Base-by-base conservation (phyloP, 148 eudicot species). In the Polygonum maritimum region DNA sequence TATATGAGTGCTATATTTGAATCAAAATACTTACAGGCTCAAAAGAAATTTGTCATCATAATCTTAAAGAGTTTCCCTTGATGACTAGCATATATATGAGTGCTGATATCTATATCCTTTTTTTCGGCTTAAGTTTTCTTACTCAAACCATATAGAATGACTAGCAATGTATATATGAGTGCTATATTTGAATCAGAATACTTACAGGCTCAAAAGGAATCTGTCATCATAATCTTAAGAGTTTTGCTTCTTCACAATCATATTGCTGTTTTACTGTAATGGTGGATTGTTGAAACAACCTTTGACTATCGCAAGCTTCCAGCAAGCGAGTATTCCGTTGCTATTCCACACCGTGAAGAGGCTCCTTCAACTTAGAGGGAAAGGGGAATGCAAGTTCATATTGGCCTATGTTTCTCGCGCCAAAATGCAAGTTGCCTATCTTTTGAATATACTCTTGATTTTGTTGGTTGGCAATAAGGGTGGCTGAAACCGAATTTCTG, bases 21-120 rank as follows among this genome's bases (percentile, higher is more conserved):
- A 16, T 52, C 13, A 3, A 14, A 22, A 2, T 58, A 58, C 33
- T 58, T 36, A 21, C 58, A 52, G 26, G 58, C 67, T 22, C 36
- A 21, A 58, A 21, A 36, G 36, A 58, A 58, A n/a, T n/a, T 31
- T 58, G 10, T 58, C 35, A 9, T 58, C 35, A 55, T 80, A 51
- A n/a, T n/a, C n/a, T n/a, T n/a, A n/a, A 26, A 26, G 55, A 35
- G 5, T 65, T 26, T 19, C n/a, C n/a, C n/a, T n/a, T n/a, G n/a
- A n/a, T n/a, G n/a, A n/a, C n/a, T n/a, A n/a, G n/a, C n/a, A n/a
- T n/a, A n/a, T n/a, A n/a, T n/a, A n/a, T n/a, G n/a, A n/a, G 98
- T 33, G 98, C 98, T 85, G 98, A 94, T 80, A 94, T 94, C 51
- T 94, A 94, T 94, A 94, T 91, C 98, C 97, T 85, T 9, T 15